phyloP scores from a whole-genome alignment of 73 alveolate genomes.

The Stentor roeselii region DNA sequence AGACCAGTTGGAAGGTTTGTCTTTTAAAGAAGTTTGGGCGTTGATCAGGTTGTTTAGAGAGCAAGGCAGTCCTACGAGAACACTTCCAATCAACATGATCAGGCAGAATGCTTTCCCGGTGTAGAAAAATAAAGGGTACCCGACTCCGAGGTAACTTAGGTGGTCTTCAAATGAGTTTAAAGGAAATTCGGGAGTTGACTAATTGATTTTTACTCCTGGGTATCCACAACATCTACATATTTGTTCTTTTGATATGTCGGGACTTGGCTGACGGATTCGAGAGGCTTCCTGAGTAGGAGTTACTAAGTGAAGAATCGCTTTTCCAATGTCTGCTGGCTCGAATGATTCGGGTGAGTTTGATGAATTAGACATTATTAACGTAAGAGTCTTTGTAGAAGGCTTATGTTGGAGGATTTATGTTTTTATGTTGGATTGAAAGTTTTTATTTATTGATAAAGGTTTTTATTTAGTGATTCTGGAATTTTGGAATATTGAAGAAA shows the following conservation, averaged over 20 bases:
- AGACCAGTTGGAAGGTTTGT: background rate
- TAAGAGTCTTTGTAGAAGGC: too few species aligned
- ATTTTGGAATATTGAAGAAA: too few species aligned
- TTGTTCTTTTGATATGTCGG: background rate
- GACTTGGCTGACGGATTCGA: background rate
- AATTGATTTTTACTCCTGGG: background rate
- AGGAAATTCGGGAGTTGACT: background rate
- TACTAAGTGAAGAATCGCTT: background rate
- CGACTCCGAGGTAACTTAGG: slow-evolving; percentile 20
- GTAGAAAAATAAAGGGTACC: slow-evolving; percentile 26
- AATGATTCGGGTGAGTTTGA: too few species aligned
- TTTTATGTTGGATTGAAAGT: too few species aligned
- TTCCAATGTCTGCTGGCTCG: too few species aligned
- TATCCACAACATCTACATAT: background rate
- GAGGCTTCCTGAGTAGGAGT: background rate
- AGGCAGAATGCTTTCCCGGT: background rate
- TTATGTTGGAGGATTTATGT: too few species aligned
- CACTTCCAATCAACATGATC: background rate
- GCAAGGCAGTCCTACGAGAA: background rate
- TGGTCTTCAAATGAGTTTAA: background rate
- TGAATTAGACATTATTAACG: too few species aligned
- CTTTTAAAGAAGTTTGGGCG: background rate
- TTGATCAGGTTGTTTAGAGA: background rate
- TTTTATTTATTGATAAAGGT: too few species aligned
- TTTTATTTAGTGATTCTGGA: too few species aligned